A percentile compares a stretch with the other conserved stretches of the same genome.
Conservation (phyloP, 441 rosid species). For the Jatropha multifida region DNA sequence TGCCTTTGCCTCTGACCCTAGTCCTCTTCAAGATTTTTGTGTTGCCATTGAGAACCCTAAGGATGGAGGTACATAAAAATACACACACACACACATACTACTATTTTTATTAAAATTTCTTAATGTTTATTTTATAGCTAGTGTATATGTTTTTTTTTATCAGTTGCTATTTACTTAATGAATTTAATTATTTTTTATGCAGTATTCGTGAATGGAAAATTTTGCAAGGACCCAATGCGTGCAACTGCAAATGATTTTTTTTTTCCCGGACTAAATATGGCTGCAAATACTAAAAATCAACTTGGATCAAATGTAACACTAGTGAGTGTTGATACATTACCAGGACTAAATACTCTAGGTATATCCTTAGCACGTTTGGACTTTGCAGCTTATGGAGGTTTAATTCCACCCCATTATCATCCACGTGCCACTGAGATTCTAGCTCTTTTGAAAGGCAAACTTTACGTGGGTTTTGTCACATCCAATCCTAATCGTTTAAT, state of each 20-base stretch:
- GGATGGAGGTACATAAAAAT: not conserved
- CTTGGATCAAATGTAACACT: not conserved
- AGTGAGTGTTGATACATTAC: not conserved
- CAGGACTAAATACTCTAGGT: slow-evolving; percentile 12
- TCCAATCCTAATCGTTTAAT: slow-evolving; percentile 30
- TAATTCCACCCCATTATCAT: not conserved
- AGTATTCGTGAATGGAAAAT: slow-evolving; percentile 8
- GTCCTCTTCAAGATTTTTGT: not conserved
- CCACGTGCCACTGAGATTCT: not conserved
- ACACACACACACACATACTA: too few relatives aligned
- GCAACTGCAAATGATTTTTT: slow-evolving; percentile 1
- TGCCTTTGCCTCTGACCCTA: not conserved
- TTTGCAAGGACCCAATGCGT: not conserved
- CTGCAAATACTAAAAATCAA: not conserved
- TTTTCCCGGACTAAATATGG: not conserved
- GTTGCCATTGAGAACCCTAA: not conserved
- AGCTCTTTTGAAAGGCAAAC: slow-evolving; percentile 12
- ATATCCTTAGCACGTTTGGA: not conserved
- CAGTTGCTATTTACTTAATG: too few relatives aligned
- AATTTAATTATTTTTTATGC: not conserved
- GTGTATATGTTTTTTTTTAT: too few relatives aligned
- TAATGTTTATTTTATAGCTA: too few relatives aligned
- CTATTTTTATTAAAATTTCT: too few relatives aligned
- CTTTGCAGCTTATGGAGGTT: not conserved
- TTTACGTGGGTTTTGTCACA: slow-evolving; percentile 7